These are phyloP conservation scores for Cystobasidiaceae sp. DNA, from an alignment of 1,284 basidiomycete species.

Conservation along the genomic window DNA sequence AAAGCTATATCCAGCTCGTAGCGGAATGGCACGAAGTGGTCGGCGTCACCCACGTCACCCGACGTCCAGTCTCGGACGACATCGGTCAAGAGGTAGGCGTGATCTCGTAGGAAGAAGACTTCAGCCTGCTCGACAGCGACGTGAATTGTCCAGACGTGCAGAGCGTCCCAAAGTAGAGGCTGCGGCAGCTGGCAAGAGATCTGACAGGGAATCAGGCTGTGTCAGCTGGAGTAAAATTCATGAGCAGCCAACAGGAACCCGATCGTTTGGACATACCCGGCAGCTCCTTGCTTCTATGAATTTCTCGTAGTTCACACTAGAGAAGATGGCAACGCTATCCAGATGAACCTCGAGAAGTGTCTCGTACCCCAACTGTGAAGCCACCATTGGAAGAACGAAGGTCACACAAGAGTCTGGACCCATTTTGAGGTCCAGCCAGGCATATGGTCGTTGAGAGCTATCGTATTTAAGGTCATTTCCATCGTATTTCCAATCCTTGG, in stretches of 20 bases:
- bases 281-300: conserved; percentile 70
- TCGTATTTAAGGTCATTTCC: conserved; percentile 46
- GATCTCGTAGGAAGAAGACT: conserved; percentile 76
- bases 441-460: conserved; percentile 57
- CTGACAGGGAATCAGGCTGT: background rate
- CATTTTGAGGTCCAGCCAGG: conserved; percentile 65
- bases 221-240: no score
- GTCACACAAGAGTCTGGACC: conserved; percentile 75
- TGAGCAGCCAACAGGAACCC: conserved; percentile 18
- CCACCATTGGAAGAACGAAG: conserved; percentile 75
- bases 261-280: conserved; percentile 39
- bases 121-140: conserved; percentile 64
- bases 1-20: conserved; percentile 68
- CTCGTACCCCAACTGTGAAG: conserved; percentile 66
- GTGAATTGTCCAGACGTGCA: conserved; percentile 70
- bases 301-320: conserved; percentile 77
- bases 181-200: conserved; percentile 48
- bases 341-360: conserved; percentile 72
- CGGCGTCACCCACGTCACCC: conserved; percentile 68
- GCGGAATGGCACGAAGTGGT: conserved; percentile 73
- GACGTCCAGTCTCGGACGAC: conserved; percentile 81
- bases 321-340: conserved; percentile 69
- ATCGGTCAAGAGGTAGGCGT: conserved; percentile 85
- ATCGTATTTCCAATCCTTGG: conserved; percentile 86
- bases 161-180: conserved; percentile 52